phyloP scores from a whole-genome alignment of 176 grass and related monocot genomes.

The Aechmea fasciata region DNA sequence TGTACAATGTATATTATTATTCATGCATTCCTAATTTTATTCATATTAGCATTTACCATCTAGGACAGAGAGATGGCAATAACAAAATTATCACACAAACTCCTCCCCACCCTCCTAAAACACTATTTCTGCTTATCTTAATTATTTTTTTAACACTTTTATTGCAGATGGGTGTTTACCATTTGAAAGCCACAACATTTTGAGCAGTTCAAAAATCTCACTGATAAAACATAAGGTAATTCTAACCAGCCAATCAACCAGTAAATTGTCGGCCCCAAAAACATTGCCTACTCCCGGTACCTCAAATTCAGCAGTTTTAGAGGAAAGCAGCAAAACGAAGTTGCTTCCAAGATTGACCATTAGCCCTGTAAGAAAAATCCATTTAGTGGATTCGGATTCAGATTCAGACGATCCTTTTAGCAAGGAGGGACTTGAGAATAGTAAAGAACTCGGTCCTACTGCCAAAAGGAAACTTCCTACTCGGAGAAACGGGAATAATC shows the following conservation, averaged over 20 bases:
- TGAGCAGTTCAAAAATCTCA: constrained; percentile 51
- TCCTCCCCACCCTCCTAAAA: no score
- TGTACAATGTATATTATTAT: no score
- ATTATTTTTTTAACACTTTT: constrained; percentile 11
- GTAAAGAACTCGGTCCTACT: constrained; percentile 18
- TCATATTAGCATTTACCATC: no score
- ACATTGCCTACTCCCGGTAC: constrained; percentile 19
- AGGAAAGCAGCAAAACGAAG: constrained; percentile 65
- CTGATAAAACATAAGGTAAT: constrained; percentile 31
- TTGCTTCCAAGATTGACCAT: constrained; percentile 46
- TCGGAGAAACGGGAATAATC: constrained; percentile 11
- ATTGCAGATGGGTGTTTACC: constrained; percentile 44
- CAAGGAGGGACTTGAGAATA: constrained; percentile 30
- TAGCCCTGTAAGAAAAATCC: constrained; percentile 72
- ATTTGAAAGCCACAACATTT: constrained; percentile 31
- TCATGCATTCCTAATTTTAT: no score
- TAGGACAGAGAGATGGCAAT: no score
- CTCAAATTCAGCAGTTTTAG: constrained; percentile 41
- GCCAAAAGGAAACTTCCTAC: not conserved
- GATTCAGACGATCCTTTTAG: constrained; percentile 43
- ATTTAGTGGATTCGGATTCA: constrained; percentile 72
- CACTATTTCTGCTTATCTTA: constrained; percentile 4
- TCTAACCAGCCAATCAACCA: constrained; percentile 39
- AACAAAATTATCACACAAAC: no score
- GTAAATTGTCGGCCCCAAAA: constrained; percentile 35